A percentile compares a stretch with the other conserved stretches of the same genome.
Conservation (phyloP, 768 basidiomycete genomes). For the Boletales sp. region DNA sequence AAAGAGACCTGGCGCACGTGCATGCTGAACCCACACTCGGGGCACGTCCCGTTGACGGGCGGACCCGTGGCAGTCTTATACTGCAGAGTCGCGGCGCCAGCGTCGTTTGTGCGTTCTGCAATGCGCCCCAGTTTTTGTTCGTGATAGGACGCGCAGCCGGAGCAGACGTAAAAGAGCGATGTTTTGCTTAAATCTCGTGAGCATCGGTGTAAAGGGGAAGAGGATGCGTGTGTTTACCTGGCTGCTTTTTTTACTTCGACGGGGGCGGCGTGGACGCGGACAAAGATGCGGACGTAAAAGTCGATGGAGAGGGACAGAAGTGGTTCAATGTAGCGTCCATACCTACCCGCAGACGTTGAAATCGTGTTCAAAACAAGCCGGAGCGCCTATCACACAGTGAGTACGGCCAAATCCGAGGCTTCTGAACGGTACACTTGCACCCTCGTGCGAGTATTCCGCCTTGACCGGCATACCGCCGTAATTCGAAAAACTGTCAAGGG, state of each 20-base stretch:
- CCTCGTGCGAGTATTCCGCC: slow-evolving; percentile 92
- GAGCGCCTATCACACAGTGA: slow-evolving; percentile 58
- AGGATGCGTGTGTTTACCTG: slow-evolving; percentile 47
- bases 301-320: slow-evolving; percentile 91
- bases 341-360: slow-evolving; percentile 84
- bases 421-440: slow-evolving; percentile 45
- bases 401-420: background rate
- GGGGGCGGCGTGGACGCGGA: slow-evolving; percentile 70
- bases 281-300: slow-evolving; percentile 93
- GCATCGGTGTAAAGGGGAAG: slow-evolving; percentile 2
- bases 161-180: slow-evolving; percentile 80
- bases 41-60: slow-evolving; percentile 62
- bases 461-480: slow-evolving; percentile 89
- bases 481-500: slow-evolving; percentile 72
- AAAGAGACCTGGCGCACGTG: slow-evolving; percentile 47
- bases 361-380: slow-evolving; percentile 66
- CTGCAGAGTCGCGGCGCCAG: slow-evolving; percentile 54
- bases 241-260: slow-evolving; percentile 80
- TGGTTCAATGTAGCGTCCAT: slow-evolving; percentile 90
- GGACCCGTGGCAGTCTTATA: slow-evolving; percentile 78
- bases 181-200: slow-evolving; percentile 58
- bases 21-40: slow-evolving; percentile 73
- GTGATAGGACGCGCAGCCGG: slow-evolving; percentile 76
- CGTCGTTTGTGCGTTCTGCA: slow-evolving; percentile 55
- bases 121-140: slow-evolving; percentile 83